These are phyloP conservation scores for Colletotrichum spaethianum DNA, from an alignment of 2,329 filamentous ascomycete genomes.

Conservation along the genomic window DNA sequence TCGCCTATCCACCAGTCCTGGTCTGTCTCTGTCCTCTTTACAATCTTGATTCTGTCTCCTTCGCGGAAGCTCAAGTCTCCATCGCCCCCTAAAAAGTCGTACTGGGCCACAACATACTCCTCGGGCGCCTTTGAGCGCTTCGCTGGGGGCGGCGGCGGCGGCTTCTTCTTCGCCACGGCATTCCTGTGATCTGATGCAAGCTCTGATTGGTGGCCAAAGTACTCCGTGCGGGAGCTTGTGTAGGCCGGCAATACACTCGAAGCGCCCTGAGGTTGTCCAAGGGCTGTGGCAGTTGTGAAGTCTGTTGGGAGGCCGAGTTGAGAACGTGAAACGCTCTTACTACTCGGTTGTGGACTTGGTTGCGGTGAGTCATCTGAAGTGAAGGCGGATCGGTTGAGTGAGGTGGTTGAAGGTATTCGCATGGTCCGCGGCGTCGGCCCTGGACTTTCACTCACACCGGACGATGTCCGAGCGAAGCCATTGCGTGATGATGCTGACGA, in stretches of 20 bases:
- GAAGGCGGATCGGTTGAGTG: conserved; percentile 42
- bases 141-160: conserved; percentile 78
- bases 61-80: conserved; percentile 83
- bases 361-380: conserved; percentile 45
- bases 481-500: conserved; percentile 50
- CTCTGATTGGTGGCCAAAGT: conserved; percentile 47
- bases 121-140: conserved; percentile 67
- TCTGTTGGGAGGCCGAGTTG: conserved; percentile 57
- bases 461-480: conserved; percentile 56
- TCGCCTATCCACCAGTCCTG: conserved; percentile 94
- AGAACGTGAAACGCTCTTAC: conserved; percentile 45
- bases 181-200: conserved; percentile 44
- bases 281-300: conserved; percentile 59
- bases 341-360: conserved; percentile 49
- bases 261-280: conserved; percentile 52
- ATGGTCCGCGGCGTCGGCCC: conserved; percentile 50
- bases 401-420: conserved; percentile 54
- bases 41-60: conserved; percentile 82
- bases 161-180: conserved; percentile 75
- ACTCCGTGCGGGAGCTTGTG: conserved; percentile 45
- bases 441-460: conserved; percentile 53
- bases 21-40: conserved; percentile 83
- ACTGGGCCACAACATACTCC: conserved; percentile 79
- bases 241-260: conserved; percentile 48
- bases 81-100: conserved; percentile 80